Percentiles rank a stretch among this genome's conserved stretches.
These are phyloP conservation scores for Alternaria sp. DNA, from an alignment of 2,329 filamentous ascomycete species.

Conservation along the genomic window DNA sequence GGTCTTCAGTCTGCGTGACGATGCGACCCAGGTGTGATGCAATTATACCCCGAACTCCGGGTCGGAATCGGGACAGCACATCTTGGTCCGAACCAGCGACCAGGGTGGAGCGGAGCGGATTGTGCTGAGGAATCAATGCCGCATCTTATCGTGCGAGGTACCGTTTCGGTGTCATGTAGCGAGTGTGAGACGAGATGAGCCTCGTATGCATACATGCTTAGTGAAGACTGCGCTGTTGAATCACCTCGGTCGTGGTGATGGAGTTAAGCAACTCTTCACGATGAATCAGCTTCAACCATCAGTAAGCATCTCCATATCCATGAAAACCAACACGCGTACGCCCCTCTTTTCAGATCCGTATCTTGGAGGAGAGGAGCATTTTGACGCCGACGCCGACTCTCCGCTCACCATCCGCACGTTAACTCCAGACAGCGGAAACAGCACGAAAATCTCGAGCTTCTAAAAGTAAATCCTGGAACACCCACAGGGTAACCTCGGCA, in stretches of 20 bases:
- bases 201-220: neutral
- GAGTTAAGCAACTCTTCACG: neutral
- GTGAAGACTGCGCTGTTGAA: neutral
- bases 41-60: neutral
- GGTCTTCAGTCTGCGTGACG: neutral
- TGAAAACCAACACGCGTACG: neutral
- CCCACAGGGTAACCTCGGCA: slow-evolving; percentile 2
- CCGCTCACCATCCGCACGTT: neutral
- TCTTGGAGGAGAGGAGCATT: neutral
- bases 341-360: neutral
- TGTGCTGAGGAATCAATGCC: neutral
- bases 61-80: neutral
- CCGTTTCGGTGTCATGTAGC: neutral
- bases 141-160: neutral
- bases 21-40: neutral
- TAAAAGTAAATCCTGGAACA: neutral
- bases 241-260: neutral
- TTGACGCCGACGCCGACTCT: neutral
- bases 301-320: neutral
- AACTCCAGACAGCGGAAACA: neutral
- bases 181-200: neutral
- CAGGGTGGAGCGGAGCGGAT: slow-evolving; percentile 1
- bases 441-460: neutral
- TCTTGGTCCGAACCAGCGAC: neutral
- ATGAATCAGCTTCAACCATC: neutral